Base-by-base conservation (phyloP, 495 filamentous ascomycete species). In the Chaetomium tenue region DNA sequence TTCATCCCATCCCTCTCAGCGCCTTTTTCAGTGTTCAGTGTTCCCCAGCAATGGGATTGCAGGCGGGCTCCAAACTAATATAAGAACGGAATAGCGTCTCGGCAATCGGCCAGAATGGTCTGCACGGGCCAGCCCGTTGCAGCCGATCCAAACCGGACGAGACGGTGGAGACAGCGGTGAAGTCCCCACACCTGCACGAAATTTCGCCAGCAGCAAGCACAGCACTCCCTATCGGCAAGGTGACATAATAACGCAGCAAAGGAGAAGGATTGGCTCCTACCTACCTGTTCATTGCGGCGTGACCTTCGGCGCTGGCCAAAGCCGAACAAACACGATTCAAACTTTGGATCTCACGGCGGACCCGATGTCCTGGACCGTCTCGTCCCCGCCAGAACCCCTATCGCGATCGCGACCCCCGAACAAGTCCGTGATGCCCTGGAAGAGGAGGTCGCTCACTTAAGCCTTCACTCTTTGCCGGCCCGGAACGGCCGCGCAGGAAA, bases 241-340 rank as follows among this genome's bases (percentile, higher is more conserved):
- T 67, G 65, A 64, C 66, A 64, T 68, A 64, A 64, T 68, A 57
- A 42, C 53, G 61, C 44, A 63, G 61, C 57, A 37, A 28, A 42
- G 26, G 44, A 2, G 37, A 50, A n/a, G 58, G 58, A 48, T 51
- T 48, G 58, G 18, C 30, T 25, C 22, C 16, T 28, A 44, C 58
- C 55, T n/a, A n/a, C n/a, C n/a, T n/a, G n/a, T n/a, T n/a, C 46
- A 54, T 61, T 9, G 52, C 42, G 42, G 9, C 23, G 39, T 39
- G 37, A 44, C 47, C 30, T 9, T 48, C 57, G 57, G 57, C 23
- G 57, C 42, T 28, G 22, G 5, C 13, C 22, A 26, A 50, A 20
- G 15, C 39, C 50, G 22, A 55, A 52, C 0, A 40, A 28, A n/a
- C 23, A 23, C 61, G 18, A 0, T 20, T 16, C 1, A 12, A 18